Base-by-base conservation (phyloP, 306 rosid species). In the Ammopiptanthus mongolicus region DNA sequence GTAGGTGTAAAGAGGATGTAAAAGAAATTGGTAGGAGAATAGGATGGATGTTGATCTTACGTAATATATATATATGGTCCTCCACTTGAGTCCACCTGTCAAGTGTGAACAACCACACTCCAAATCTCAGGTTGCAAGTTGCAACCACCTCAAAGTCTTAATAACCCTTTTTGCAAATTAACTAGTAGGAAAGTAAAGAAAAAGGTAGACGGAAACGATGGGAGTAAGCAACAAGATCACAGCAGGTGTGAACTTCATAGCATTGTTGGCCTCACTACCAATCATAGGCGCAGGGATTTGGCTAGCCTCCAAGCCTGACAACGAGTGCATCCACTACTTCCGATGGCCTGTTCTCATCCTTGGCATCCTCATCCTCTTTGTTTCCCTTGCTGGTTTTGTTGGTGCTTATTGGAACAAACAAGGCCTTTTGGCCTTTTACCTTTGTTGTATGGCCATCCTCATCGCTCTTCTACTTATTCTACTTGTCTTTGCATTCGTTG, bases 191-290 rank as follows among this genome's bases (percentile, higher is more conserved):
- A 47, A 46, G 25, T 7, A 31, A 50, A 50, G 5, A 6, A 5
- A 21, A 5, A n/a, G n/a, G n/a, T n/a, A n/a, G n/a, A 0, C 0
- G 14, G 7, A 3, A 7, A 2, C 1, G 0, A 1, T 92, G 96
- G 96, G 94, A n/a, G 84, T 88, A 13, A 92, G 97, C 86, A 88
- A 92, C 88, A 90, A 81, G 5, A 70, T 92, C 46, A 92, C 90
- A 0, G 85, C 96, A 36, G 76, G 69, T 12, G 57, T 92, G 13
- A 92, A 92, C 65, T 87, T 92, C 87, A 69, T 79, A 21, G 96
- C 96, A 13, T 42, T 90, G 21, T 78, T 92, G 52, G 91, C 91
- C 53, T 83, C 96, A 65, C 80, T 92, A 23, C 91, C 90, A 42
- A 86, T 88, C 1, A 92, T 90, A 55, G 92, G 81, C 3, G 66